Percentiles rank a stretch among this genome's conserved stretches.
phyloP scores from a whole-genome alignment of 148 eudicot species.

The Chenopodium quinoa region DNA sequence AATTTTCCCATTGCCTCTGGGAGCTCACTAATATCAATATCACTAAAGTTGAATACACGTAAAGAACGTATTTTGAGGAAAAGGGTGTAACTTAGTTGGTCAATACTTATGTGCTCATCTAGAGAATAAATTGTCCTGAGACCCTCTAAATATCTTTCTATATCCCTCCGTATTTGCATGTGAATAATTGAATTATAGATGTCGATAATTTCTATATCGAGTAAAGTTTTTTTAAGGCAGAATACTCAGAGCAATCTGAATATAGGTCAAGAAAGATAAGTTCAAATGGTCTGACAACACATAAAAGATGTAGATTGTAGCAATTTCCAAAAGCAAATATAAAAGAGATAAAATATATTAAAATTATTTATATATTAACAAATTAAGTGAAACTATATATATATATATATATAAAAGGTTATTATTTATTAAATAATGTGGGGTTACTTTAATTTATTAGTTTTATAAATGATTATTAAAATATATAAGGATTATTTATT shows the following conservation, averaged over 20 bases:
- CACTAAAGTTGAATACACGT: slow-evolving; percentile 18
- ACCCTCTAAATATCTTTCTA: slow-evolving; percentile 20
- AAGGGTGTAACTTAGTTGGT: slow-evolving; percentile 16
- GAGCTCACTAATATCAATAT: slow-evolving; percentile 14
- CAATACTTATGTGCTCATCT: neutral
- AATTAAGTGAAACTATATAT: too few relatives aligned
- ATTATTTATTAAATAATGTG: too few relatives aligned
- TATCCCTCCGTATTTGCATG: neutral
- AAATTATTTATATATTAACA: too few relatives aligned
- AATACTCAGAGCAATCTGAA: neutral
- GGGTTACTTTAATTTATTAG: too few relatives aligned
- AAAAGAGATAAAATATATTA: too few relatives aligned
- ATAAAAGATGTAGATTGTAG: too few relatives aligned
- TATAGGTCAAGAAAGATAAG: neutral
- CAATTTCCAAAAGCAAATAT: too few relatives aligned
- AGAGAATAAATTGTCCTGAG: slow-evolving; percentile 21
- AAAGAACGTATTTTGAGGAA: slow-evolving; percentile 21
- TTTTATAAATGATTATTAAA: too few relatives aligned
- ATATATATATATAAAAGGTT: too few relatives aligned
- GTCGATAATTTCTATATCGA: slow-evolving; percentile 8
- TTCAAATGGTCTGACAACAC: too few relatives aligned
- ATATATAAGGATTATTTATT: too few relatives aligned
- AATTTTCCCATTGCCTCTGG: slow-evolving; percentile 24
- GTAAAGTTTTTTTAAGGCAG: slow-evolving; percentile 11
- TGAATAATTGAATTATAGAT: slow-evolving; percentile 1